Percentiles rank a stretch among this genome's conserved stretches.
Evolutionary conservation across 129 eudicot species (phyloP).

Genomic region (Arctium lappa): DNA sequence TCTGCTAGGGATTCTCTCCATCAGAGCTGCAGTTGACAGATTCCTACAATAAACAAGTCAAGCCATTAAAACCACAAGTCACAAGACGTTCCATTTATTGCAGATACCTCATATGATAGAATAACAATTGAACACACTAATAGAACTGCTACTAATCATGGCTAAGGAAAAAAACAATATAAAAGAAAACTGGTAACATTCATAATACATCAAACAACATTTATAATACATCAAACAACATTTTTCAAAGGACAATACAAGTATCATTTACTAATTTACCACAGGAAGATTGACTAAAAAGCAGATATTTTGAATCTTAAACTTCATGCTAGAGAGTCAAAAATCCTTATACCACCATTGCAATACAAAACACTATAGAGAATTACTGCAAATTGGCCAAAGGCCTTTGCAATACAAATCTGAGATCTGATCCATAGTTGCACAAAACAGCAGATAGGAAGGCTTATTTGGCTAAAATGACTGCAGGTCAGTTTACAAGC

Average conservation of each 20-base stretch:
- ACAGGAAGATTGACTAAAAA: neutral
- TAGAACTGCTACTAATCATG: neutral
- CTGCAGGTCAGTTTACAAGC: no score
- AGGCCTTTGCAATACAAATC: no score
- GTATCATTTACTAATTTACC: neutral
- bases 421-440: no score
- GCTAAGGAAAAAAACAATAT: neutral
- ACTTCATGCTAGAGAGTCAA: neutral
- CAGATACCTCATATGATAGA: no score
- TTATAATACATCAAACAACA: neutral
- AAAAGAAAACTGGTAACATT: neutral
- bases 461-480: no score
- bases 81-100: neutral
- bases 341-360: no score
- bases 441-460: no score
- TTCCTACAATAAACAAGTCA: conserved; percentile 39
- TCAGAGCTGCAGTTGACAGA: conserved; percentile 85
- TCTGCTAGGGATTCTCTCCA: conserved; percentile 95
- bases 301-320: neutral
- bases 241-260: neutral
- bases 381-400: no score
- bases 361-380: no score
- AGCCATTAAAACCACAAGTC: neutral
- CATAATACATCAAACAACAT: no score
- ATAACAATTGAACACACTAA: no score